A percentile compares a stretch with the other conserved stretches of the same genome.
phyloP scores from a whole-genome alignment of 1,284 basidiomycete species.

The Spongiforma sp. region DNA sequence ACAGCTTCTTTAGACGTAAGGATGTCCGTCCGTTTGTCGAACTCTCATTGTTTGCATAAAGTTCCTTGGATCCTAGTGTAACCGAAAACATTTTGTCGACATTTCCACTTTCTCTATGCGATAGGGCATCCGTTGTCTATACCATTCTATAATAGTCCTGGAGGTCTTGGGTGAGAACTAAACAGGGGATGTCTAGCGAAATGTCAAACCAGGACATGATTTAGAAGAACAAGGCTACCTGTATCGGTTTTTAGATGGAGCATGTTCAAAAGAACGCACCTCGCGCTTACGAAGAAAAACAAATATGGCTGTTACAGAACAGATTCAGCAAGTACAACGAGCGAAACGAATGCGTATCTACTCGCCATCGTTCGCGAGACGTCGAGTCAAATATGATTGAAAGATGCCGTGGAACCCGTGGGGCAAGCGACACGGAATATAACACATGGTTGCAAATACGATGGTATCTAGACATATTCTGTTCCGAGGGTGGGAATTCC shows the following conservation, averaged over 20 bases:
- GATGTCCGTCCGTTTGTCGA: neutral
- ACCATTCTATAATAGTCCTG: constrained; percentile 22
- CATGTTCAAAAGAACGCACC: too few relatives aligned
- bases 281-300: neutral
- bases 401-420: neutral
- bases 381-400: constrained; percentile 15
- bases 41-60: constrained; percentile 17
- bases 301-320: too few relatives aligned
- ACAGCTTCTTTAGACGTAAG: too few relatives aligned
- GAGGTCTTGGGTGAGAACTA: neutral
- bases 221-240: constrained; percentile 20
- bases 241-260: neutral
- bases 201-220: constrained; percentile 28
- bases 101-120: too few relatives aligned
- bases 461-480: constrained; percentile 24
- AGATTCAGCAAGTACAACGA: too few relatives aligned
- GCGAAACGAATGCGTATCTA: too few relatives aligned
- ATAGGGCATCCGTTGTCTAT: neutral
- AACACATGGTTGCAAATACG: constrained; percentile 7
- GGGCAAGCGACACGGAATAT: constrained; percentile 8
- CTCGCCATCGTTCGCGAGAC: constrained; percentile 30
- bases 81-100: too few relatives aligned
- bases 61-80: constrained; percentile 26
- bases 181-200: neutral
- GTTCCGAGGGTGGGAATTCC: neutral